Evolutionary conservation across 2,329 filamentous ascomycete genomes (phyloP), one percentile per base, ranked within the genome.

Genomic region (Paradendryphiella salina): DNA sequence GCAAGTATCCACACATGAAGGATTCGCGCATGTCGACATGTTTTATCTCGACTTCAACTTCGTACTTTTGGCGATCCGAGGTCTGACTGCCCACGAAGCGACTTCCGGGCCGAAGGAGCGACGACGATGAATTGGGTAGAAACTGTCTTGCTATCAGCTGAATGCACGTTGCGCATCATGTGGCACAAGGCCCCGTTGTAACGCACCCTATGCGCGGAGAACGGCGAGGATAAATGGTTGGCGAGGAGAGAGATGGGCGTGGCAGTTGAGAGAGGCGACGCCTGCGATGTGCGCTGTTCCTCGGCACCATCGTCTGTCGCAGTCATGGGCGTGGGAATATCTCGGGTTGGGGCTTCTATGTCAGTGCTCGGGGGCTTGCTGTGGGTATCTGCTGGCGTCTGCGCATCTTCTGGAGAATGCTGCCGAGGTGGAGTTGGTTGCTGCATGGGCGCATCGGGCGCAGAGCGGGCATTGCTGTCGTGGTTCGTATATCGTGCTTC

Each of bases 31-130:
- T 87, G 70, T 97, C 91, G 36, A 97, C 91, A 75, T 96, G 88
- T 75, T 97, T 96, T 61, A 99, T 90, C 70, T 96, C 92, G 2
- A 99, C 94, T 66, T 96, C 89, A 1, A 99, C 94, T 56, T 96
- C 90, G 71, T 99, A 99, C 8, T 89, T 84, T 70, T 96, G 91
- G 52, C 89, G 85, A 70, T 97, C 93, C 2, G 93, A 97, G 69
- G 93, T 88, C 67, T 99, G 94, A 11, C 89, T 96, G 50, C 94
- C 94, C 52, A 84, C 82, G 69, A 96, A 99, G 64, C 84, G 89
- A 74, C 90, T 96, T 14, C 92, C 92, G 2, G 92, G 85, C 37
- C 90, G 87, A 48, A 99, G 79, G 71, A 87, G 95, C 0, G 90
- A 94, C 0, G 90, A 96, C 1, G 90, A 86, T n/a, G 88, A 85